A percentile compares a stretch with the other conserved stretches of the same genome.
phyloP scores from a whole-genome alignment of 345 rosid genomes.

The Arabidopsis arenosa region DNA sequence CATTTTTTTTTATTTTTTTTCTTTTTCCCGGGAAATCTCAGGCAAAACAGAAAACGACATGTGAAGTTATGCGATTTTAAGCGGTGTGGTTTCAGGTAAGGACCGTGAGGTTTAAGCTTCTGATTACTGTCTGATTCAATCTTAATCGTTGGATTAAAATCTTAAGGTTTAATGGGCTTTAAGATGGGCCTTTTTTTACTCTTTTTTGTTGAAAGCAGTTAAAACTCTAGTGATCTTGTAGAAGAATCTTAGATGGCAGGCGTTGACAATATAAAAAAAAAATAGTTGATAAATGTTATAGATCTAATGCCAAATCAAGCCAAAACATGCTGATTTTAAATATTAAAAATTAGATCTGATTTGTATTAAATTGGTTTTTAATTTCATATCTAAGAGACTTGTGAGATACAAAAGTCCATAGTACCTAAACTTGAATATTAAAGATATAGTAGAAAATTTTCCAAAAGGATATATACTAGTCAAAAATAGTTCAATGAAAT shows the following conservation, averaged over 20 bases:
- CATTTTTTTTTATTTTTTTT: not conserved
- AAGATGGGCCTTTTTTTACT: slow-evolving; percentile 25
- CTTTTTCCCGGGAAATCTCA: slow-evolving; percentile 52
- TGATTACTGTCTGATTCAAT: slow-evolving; percentile 20
- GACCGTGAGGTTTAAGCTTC: slow-evolving; percentile 34
- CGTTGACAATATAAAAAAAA: not conserved
- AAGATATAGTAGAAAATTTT: no score
- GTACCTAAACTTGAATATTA: no score
- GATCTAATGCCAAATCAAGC: slow-evolving; percentile 22
- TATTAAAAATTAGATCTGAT: slow-evolving; percentile 19
- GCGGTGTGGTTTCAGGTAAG: slow-evolving; percentile 32
- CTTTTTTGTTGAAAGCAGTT: not conserved
- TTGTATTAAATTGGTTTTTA: not conserved
- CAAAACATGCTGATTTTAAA: not conserved
- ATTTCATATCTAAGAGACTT: not conserved
- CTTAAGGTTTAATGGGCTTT: slow-evolving; percentile 23
- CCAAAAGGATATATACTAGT: no score
- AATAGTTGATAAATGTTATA: not conserved
- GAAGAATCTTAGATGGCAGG: slow-evolving; percentile 27
- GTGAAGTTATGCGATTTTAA: slow-evolving; percentile 37
- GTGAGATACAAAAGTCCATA: no score
- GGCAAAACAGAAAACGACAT: slow-evolving; percentile 48
- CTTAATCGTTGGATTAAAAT: slow-evolving; percentile 23
- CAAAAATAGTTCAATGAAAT: no score
- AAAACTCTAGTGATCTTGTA: not conserved